These are phyloP conservation scores for Diaporthe batatas DNA, from an alignment of 2,329 filamentous ascomycete genomes.

Conservation along the genomic window DNA sequence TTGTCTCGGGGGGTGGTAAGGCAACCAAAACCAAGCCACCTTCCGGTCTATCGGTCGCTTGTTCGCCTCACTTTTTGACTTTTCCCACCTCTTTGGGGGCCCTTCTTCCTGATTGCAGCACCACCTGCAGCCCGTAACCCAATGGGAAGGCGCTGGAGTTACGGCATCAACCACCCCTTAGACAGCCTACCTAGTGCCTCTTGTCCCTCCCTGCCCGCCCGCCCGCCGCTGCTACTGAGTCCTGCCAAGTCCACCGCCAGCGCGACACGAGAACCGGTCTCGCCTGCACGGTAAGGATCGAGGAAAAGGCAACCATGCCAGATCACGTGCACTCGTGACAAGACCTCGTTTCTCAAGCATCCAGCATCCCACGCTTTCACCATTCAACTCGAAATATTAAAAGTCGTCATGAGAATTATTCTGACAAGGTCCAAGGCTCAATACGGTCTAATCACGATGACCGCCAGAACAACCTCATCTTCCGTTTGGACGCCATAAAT, in stretches of 20 bases:
- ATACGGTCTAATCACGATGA: neutral
- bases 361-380: no score
- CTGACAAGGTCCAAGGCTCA: neutral
- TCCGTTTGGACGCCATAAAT: neutral
- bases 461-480: neutral
- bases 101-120: conserved; percentile 20
- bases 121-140: conserved; percentile 15
- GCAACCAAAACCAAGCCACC: conserved; percentile 36
- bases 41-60: conserved; percentile 22
- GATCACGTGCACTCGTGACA: conserved; percentile 23
- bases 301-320: neutral
- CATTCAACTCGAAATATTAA: neutral
- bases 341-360: neutral
- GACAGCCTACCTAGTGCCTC: neutral
- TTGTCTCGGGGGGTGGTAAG: neutral
- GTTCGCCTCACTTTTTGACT: conserved; percentile 38
- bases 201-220: neutral
- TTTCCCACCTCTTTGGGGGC: conserved; percentile 22
- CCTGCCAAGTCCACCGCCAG: neutral
- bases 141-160: conserved; percentile 29
- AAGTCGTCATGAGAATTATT: neutral
- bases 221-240: neutral
- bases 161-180: conserved; percentile 8
- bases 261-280: neutral
- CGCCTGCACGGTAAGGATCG: neutral